phyloP scores from a whole-genome alignment of 139 green algal species.

The Tetradesmus lagerheimii region DNA sequence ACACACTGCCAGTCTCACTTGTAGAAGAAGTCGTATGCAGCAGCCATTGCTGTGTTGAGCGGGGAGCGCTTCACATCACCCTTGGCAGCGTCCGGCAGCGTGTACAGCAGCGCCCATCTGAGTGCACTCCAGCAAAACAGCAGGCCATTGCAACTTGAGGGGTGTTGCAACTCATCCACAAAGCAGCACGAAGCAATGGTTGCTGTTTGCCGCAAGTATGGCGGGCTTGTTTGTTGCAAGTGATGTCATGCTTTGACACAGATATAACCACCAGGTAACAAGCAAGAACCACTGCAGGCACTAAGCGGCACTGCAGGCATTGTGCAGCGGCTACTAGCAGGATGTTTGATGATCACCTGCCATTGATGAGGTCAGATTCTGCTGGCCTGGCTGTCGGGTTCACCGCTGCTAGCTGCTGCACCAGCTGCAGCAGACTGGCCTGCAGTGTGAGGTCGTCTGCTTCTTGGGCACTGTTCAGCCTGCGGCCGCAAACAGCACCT shows the following conservation, averaged over 20 bases:
- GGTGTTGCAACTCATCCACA: background rate
- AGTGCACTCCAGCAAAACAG: background rate
- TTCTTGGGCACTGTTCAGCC: constrained; percentile 42
- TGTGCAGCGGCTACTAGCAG: background rate
- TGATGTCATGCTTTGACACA: too few species aligned
- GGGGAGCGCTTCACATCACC: constrained; percentile 35
- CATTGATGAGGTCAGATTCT: constrained; percentile 36
- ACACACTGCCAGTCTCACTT: constrained; percentile 31
- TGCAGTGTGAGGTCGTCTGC: constrained; percentile 12
- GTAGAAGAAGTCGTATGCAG: constrained; percentile 54
- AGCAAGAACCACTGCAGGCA: too few species aligned
- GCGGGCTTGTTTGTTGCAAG: too few species aligned
- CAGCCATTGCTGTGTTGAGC: constrained; percentile 32
- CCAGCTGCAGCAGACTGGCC: background rate
- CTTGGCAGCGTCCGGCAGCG: constrained; percentile 35
- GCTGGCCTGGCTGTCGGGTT: constrained; percentile 35
- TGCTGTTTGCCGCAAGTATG: too few species aligned
- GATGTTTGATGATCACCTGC: background rate
- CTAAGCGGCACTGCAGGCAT: too few species aligned
- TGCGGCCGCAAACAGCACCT: background rate
- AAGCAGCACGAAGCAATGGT: background rate
- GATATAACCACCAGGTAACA: too few species aligned
- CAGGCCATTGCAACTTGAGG: background rate
- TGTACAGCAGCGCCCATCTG: constrained; percentile 51
- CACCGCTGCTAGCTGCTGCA: background rate